Evolutionary conservation across 805 yeast species (phyloP), one percentile per base, ranked within the genome.

Genomic region (Priceomyces castillae): DNA sequence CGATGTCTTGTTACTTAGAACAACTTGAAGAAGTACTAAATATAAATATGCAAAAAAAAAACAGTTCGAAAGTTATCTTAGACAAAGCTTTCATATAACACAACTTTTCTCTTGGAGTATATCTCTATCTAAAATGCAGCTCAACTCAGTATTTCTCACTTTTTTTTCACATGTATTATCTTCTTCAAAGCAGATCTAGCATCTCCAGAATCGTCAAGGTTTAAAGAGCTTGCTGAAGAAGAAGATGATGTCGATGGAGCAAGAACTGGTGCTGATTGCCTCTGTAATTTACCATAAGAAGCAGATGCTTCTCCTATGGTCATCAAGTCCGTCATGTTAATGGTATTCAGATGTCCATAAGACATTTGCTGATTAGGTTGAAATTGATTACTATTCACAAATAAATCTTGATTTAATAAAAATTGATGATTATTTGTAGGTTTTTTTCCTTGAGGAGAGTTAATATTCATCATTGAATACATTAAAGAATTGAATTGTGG

Each of bases 401-500:
- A 64, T 26, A 62, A 50, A 12, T 64, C 69, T 42, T 60, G 69
- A 43, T 57, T 59, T 51, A 54, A 45, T 18, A 57, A 47, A 37
- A 54, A 51, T 31, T 57, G 60, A 39, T 37, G 43, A 37, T 41
- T 45, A 22, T 49, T 51, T 16, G 41, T 37, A 23, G 43, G 30
- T 39, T 51, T 59, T 40, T 55, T 51, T 46, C 34, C 51, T 38
- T 55, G 65, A 4, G 72, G 73, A 12, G 69, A 61, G 46, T 59
- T 61, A 46, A 60, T 42, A 44, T 47, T 58, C 62, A 64, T 59
- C 55, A 64, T 58, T 19, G 67, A 58, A 49, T 66, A 60, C 71
- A 69, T 68, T 60, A 68, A 56, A 11, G 69, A 54, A 51, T 66
- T 67, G 57, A 68, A 64, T 46, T 65, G 72, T 5, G 74, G 73